Conservation (phyloP, 768 basidiomycete species). For the Pleurotus tuoliensis region DNA sequence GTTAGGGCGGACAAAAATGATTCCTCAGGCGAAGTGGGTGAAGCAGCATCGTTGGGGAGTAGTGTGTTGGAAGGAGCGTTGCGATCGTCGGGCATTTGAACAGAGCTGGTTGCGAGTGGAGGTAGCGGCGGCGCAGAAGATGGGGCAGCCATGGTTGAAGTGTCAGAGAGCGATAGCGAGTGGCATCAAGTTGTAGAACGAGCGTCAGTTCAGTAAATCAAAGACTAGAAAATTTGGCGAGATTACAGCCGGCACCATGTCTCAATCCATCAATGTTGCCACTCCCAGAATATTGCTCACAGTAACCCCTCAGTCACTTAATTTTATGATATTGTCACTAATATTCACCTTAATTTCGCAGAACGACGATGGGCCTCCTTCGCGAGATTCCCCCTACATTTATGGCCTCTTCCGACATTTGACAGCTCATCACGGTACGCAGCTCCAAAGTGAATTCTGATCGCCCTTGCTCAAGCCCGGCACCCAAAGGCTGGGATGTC, state of each 20-base stretch:
- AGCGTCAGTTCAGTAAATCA: not conserved
- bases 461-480: too few relatives aligned
- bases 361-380: constrained; percentile 87
- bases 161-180: not conserved
- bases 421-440: constrained; percentile 55
- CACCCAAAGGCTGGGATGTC: constrained; percentile 63
- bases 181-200: not conserved
- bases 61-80: not conserved
- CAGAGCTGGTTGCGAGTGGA: not conserved
- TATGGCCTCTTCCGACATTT: constrained; percentile 66
- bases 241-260: constrained; percentile 5
- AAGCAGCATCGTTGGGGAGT: not conserved
- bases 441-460: constrained; percentile 36
- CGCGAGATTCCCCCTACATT: constrained; percentile 69
- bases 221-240: too few relatives aligned
- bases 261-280: constrained; percentile 5
- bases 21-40: constrained; percentile 13
- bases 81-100: not conserved
- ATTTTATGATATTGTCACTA: not conserved
- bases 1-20: constrained; percentile 12
- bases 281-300: constrained; percentile 37
- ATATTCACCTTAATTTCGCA: constrained; percentile 20
- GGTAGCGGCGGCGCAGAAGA: not conserved
- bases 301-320: constrained; percentile 17
- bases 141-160: constrained; percentile 4